Conservation (phyloP, 2,329 filamentous ascomycete genomes). For the Cryphonectria nitschkei region DNA sequence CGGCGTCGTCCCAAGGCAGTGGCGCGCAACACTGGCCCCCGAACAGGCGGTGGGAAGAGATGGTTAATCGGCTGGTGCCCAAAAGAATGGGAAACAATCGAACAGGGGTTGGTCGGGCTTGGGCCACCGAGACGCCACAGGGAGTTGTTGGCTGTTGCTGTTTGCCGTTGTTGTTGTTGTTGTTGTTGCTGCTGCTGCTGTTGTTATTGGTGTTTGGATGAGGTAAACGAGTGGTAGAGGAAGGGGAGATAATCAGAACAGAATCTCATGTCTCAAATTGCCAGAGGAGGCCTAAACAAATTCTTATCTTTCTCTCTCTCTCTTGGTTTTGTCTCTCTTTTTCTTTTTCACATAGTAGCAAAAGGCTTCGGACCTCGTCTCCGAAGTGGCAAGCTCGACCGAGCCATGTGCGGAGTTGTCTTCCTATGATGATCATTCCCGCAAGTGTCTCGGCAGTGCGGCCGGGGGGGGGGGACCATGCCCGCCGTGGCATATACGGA, state of each 20-base stretch:
- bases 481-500: neutral
- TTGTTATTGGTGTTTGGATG: too few species aligned
- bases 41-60: neutral
- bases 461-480: neutral
- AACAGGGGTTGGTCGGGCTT: neutral
- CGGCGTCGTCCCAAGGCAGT: slow-evolving; percentile 1
- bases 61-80: neutral
- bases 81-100: too few species aligned
- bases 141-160: too few species aligned
- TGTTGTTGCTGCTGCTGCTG: too few species aligned
- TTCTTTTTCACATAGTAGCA: neutral
- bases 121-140: too few species aligned
- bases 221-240: too few species aligned
- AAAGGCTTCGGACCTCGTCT: neutral
- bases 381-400: neutral
- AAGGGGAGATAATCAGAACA: neutral
- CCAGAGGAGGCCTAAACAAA: neutral
- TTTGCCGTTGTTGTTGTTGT: too few species aligned
- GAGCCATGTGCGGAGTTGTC: neutral
- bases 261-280: neutral
- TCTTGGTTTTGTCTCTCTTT: neutral
- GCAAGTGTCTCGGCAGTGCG: neutral
- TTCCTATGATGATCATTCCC: neutral
- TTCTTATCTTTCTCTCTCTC: too few species aligned
- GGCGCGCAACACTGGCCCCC: neutral